Conservation (phyloP, 495 filamentous ascomycete species). For the Daldinia decipiens region DNA sequence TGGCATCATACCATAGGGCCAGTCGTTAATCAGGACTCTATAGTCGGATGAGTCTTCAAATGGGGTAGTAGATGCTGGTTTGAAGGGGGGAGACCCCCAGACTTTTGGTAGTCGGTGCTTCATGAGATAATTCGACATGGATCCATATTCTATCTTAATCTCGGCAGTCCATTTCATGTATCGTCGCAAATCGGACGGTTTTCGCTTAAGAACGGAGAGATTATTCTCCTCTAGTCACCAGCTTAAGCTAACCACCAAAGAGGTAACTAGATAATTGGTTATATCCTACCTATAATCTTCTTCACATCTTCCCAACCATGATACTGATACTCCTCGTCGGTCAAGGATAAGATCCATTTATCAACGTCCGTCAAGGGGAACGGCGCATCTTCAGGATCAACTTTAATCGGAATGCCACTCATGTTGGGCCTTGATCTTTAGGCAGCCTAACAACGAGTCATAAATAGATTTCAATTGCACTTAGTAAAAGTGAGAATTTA, state of each 20-base stretch:
- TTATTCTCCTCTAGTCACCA: constrained; percentile 62
- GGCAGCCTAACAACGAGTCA: background rate
- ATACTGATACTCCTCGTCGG: constrained; percentile 72
- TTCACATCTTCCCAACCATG: constrained; percentile 77
- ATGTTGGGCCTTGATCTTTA: constrained; percentile 14
- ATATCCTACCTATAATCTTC: constrained; percentile 70
- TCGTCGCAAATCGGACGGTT: constrained; percentile 82
- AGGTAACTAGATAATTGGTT: background rate
- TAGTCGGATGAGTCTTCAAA: constrained; percentile 78
- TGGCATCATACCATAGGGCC: constrained; percentile 82
- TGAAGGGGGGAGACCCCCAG: constrained; percentile 71
- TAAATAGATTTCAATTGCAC: background rate
- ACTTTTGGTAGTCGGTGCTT: constrained; percentile 69
- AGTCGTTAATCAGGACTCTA: constrained; percentile 85
- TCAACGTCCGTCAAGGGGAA: constrained; percentile 75
- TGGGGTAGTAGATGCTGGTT: constrained; percentile 62
- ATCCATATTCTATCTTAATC: constrained; percentile 77
- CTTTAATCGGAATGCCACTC: constrained; percentile 25
- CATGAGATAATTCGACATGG: constrained; percentile 79
- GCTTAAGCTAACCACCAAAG: constrained; percentile 18
- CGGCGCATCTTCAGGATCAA: constrained; percentile 52
- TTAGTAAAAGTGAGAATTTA: background rate
- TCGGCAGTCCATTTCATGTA: constrained; percentile 83
- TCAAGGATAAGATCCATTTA: constrained; percentile 70
- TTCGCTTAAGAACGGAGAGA: constrained; percentile 79